A percentile compares a stretch with the other conserved stretches of the same genome.
Evolutionary conservation across 2,329 filamentous ascomycete species (phyloP).

Genomic region (Claviceps spartinae): DNA sequence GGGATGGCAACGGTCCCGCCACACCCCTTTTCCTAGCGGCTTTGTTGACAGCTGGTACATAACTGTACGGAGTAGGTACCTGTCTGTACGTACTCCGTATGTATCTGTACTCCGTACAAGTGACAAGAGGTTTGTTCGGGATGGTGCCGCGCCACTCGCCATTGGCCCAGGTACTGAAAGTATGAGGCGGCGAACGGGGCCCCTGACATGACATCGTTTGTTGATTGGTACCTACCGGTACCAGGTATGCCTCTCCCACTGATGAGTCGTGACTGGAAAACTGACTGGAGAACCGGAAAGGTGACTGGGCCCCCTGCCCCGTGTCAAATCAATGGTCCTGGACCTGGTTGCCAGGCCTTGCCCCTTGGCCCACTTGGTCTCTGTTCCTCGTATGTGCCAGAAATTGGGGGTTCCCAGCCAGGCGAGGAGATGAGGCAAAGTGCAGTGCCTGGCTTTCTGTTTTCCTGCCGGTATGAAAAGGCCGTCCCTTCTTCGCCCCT

Average conservation of each 20-base stretch:
- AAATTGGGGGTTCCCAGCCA: neutral
- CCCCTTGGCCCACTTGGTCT: constrained; percentile 7
- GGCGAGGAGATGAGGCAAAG: constrained; percentile 1
- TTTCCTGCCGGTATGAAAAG: constrained; percentile 1
- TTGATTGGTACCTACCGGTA: neutral
- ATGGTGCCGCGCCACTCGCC: neutral
- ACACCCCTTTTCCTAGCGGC: neutral
- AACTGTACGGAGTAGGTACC: too few species aligned
- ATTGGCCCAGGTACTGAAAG: neutral
- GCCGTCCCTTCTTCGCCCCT: constrained; percentile 14
- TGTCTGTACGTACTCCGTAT: too few species aligned
- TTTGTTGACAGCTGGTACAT: too few species aligned
- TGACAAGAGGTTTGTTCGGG: neutral
- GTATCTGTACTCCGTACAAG: too few species aligned
- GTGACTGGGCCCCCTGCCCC: neutral
- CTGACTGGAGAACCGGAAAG: too few species aligned
- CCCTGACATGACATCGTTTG: constrained; percentile 1
- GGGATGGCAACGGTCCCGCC: neutral
- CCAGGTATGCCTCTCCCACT: too few species aligned
- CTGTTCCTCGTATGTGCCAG: constrained; percentile 1
- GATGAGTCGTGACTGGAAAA: too few species aligned
- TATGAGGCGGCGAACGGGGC: neutral
- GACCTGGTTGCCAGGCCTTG: constrained; percentile 1
- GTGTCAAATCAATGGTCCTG: neutral
- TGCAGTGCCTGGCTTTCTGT: neutral